Percentiles rank a stretch among this genome's conserved stretches.
Evolutionary conservation across 2,329 filamentous ascomycete genomes (phyloP).

Genomic region (Colletotrichum spaethianum): DNA sequence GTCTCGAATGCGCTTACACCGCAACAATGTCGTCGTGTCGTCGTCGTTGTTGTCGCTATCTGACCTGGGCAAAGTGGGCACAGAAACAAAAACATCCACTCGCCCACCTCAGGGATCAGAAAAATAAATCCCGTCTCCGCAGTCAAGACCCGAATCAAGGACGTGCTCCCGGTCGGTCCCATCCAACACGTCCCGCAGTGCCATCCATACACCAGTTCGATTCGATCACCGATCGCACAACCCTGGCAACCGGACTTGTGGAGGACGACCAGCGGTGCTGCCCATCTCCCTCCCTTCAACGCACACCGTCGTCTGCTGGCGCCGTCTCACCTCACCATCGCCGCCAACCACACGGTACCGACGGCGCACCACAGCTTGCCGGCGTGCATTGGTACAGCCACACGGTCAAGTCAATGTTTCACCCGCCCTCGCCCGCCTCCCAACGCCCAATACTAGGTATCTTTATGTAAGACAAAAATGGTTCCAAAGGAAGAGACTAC

Average conservation of each 20-base stretch:
- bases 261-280: constrained; percentile 18
- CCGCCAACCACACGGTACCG: constrained; percentile 28
- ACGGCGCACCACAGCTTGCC: constrained; percentile 19
- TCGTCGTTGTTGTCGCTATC: neutral
- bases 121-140: constrained; percentile 24
- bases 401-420: constrained; percentile 30
- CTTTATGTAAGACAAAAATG: neutral
- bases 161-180: constrained; percentile 29
- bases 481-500: neutral
- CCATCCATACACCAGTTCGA: constrained; percentile 19
- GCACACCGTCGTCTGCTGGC: neutral
- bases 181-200: neutral
- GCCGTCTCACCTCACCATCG: constrained; percentile 18
- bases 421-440: constrained; percentile 3
- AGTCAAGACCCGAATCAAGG: constrained; percentile 24
- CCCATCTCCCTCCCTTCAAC: neutral
- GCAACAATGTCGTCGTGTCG: constrained; percentile 18
- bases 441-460: no score
- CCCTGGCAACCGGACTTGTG: constrained; percentile 38
- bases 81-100: constrained; percentile 29
- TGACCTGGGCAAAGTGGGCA: constrained; percentile 24
- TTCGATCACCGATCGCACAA: constrained; percentile 36
- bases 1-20: constrained; percentile 19
- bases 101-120: constrained; percentile 6
- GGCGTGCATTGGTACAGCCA: constrained; percentile 35